A percentile compares a stretch with the other conserved stretches of the same genome.
These are phyloP conservation scores for Phaeosphaeria sp. DNA, from an alignment of 2,329 filamentous ascomycete species.

Conservation along the genomic window DNA sequence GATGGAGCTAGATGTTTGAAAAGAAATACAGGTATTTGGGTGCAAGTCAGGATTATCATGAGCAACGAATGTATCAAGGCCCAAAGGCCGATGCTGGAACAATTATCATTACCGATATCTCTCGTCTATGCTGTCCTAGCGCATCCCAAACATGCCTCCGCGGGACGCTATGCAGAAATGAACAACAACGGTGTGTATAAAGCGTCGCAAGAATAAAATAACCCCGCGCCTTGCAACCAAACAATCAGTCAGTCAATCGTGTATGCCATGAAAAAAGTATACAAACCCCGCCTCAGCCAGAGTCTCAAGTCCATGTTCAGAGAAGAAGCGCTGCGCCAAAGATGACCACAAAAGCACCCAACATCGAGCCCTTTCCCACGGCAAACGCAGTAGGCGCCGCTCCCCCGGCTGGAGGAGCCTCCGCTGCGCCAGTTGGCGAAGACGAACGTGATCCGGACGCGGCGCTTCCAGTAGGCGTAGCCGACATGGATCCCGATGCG, in stretches of 20 bases:
- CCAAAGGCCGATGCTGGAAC: not conserved
- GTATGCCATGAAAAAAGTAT: not conserved
- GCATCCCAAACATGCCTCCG: not conserved
- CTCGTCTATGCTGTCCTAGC: not conserved
- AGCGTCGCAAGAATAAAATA: not conserved
- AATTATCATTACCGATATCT: conserved; percentile 1
- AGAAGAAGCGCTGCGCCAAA: conserved; percentile 7
- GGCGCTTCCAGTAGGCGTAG: not conserved
- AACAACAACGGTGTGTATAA: not conserved
- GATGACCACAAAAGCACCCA: conserved; percentile 3
- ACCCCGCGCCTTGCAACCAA: not conserved
- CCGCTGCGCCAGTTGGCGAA: not conserved
- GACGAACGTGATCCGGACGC: not conserved
- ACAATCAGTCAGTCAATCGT: not conserved
- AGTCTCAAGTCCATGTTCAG: not conserved
- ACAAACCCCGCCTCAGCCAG: not conserved
- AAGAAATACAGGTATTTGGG: not conserved
- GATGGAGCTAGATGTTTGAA: not conserved
- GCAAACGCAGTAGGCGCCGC: conserved; percentile 1
- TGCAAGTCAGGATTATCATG: not conserved
- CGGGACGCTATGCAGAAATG: not conserved
- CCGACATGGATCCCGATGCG: not conserved
- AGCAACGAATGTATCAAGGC: not conserved
- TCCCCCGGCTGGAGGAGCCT: conserved; percentile 7
- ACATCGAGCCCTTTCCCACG: not conserved